phyloP scores from a whole-genome alignment of 768 basidiomycete genomes.

The Myochromella boudieri region DNA sequence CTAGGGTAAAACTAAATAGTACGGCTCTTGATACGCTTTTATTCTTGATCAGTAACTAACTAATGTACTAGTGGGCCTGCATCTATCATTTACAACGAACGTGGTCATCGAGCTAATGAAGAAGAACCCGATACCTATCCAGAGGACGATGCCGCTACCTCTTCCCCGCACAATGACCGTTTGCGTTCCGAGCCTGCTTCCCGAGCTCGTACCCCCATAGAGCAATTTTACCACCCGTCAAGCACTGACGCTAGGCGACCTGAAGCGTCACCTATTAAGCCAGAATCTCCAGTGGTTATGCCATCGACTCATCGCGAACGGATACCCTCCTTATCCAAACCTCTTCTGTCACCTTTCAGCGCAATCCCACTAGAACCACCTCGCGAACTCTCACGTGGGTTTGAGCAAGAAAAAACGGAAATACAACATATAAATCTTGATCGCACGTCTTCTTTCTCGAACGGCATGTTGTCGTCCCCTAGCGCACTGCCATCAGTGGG shows the following conservation, averaged over 20 bases:
- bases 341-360: slow-evolving; percentile 12
- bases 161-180: slow-evolving; percentile 39
- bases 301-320: slow-evolving; percentile 9
- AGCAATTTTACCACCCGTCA: slow-evolving; percentile 19
- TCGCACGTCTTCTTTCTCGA: too few species aligned
- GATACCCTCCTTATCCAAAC: slow-evolving; percentile 14
- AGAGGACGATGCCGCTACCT: slow-evolving; percentile 54
- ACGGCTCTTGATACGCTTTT: slow-evolving; percentile 25
- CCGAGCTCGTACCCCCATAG: slow-evolving; percentile 48
- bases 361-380: slow-evolving; percentile 13
- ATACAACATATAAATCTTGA: too few species aligned
- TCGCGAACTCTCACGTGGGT: slow-evolving; percentile 18
- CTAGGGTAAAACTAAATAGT: slow-evolving; percentile 75
- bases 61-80: slow-evolving; percentile 63
- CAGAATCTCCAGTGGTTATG: slow-evolving; percentile 4
- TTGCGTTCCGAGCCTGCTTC: slow-evolving; percentile 49
- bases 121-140: slow-evolving; percentile 66
- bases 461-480: too few species aligned
- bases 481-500: too few species aligned
- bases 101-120: slow-evolving; percentile 71
- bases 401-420: slow-evolving; percentile 16
- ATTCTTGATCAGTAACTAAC: background rate
- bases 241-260: slow-evolving; percentile 23
- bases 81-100: slow-evolving; percentile 79
- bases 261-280: slow-evolving; percentile 11